Conservation (phyloP, 805 yeast genomes). For the Candida multigemmis region DNA sequence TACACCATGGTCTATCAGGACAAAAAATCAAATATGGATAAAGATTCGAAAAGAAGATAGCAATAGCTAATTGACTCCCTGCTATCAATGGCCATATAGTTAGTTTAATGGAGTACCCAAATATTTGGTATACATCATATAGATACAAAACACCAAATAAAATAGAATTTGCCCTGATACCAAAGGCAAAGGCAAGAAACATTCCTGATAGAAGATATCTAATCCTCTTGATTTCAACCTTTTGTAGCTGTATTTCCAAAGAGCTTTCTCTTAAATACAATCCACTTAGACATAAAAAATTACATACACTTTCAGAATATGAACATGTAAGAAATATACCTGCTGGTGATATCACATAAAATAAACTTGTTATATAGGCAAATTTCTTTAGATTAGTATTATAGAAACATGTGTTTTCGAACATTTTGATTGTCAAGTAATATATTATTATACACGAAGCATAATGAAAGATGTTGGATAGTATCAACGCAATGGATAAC, state of each 20-base stretch:
- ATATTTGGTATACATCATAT: constrained; percentile 38
- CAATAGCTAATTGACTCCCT: constrained; percentile 45
- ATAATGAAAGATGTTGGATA: constrained; percentile 48
- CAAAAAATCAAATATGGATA: constrained; percentile 56
- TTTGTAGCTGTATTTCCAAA: constrained; percentile 7
- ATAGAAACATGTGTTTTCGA: constrained; percentile 10
- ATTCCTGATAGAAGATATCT: constrained; percentile 41
- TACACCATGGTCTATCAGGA: constrained; percentile 75
- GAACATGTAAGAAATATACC: constrained; percentile 70
- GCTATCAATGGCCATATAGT: constrained; percentile 31
- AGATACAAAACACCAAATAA: constrained; percentile 62
- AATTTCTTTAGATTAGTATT: constrained; percentile 8
- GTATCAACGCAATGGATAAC: constrained; percentile 36
- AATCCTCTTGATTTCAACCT: constrained; percentile 1
- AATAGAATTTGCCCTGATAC: constrained; percentile 69
- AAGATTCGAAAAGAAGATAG: constrained; percentile 39
- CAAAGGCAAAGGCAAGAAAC: constrained; percentile 45
- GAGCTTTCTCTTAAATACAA: constrained; percentile 39
- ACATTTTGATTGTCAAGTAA: constrained; percentile 32
- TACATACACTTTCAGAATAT: constrained; percentile 70
- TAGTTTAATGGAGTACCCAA: neutral
- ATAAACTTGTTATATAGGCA: constrained; percentile 22
- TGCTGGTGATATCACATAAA: constrained; percentile 63
- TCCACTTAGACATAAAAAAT: constrained; percentile 50
- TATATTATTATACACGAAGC: constrained; percentile 40